Evolutionary conservation across 176 grass and related monocot species (phyloP).

Genomic region (Oryza longistaminata): DNA sequence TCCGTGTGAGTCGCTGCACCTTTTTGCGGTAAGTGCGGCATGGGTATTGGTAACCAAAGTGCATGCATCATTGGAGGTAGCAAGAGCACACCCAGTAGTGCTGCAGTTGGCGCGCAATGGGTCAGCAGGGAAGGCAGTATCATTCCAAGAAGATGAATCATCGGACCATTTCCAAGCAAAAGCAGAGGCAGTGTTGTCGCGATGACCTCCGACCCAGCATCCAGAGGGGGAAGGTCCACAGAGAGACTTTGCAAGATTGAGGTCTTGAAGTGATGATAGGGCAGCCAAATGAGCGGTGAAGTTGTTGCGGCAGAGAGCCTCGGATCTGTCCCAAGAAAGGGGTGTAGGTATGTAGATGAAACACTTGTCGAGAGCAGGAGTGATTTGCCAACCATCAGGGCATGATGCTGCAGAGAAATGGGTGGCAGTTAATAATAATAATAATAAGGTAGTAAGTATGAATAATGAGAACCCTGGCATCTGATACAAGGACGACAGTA

Average conservation of each 20-base stretch:
- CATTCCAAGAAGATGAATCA: constrained; percentile 51
- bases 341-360: constrained; percentile 56
- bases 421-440: too few relatives aligned
- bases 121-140: constrained; percentile 18
- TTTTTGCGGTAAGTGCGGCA: constrained; percentile 43
- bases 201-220: constrained; percentile 78
- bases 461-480: not conserved
- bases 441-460: not conserved
- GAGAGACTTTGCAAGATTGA: constrained; percentile 57
- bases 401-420: constrained; percentile 54
- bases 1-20: constrained; percentile 69
- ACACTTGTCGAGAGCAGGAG: constrained; percentile 59
- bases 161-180: constrained; percentile 70
- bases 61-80: constrained; percentile 51
- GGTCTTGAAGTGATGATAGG: constrained; percentile 66
- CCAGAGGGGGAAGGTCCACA: constrained; percentile 51
- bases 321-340: constrained; percentile 67
- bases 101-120: constrained; percentile 33
- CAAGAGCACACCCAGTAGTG: constrained; percentile 34
- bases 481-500: not conserved
- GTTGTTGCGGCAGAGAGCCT: constrained; percentile 56
- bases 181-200: constrained; percentile 31
- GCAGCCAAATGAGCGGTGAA: constrained; percentile 61
- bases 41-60: constrained; percentile 52
- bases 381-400: constrained; percentile 58